phyloP scores from a whole-genome alignment of 208 protist species.

The Trichomonas tenax region DNA sequence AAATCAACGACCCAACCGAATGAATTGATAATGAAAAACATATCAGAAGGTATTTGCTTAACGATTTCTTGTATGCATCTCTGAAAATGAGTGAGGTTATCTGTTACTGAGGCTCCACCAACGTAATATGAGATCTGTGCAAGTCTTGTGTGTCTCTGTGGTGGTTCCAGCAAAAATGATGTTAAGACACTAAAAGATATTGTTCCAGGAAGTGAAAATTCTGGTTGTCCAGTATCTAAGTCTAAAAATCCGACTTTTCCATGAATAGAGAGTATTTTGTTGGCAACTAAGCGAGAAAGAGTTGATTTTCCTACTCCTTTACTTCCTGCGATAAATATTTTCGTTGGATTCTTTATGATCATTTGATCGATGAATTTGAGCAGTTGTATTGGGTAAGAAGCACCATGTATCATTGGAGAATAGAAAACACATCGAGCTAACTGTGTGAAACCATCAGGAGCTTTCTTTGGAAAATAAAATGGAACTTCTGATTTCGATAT shows the following conservation, averaged over 20 bases:
- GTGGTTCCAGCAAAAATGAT: neutral
- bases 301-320: neutral
- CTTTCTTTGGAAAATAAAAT: neutral
- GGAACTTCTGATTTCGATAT: neutral
- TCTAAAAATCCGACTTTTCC: neutral
- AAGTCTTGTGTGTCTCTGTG: neutral
- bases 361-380: neutral
- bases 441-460: neutral
- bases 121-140: neutral
- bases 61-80: neutral
- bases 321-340: neutral
- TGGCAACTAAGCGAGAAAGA: neutral
- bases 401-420: neutral
- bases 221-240: constrained; percentile 4
- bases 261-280: neutral
- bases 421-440: neutral
- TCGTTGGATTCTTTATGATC: neutral
- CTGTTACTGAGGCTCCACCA: neutral
- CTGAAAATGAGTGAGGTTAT: neutral
- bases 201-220: neutral
- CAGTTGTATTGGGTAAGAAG: neutral
- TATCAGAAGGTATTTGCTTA: neutral
- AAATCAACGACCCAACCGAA: constrained; percentile 3
- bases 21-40: neutral
- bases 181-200: neutral